These are phyloP conservation scores for Citrus unshiu DNA, from an alignment of 345 rosid species.

Conservation along the genomic window DNA sequence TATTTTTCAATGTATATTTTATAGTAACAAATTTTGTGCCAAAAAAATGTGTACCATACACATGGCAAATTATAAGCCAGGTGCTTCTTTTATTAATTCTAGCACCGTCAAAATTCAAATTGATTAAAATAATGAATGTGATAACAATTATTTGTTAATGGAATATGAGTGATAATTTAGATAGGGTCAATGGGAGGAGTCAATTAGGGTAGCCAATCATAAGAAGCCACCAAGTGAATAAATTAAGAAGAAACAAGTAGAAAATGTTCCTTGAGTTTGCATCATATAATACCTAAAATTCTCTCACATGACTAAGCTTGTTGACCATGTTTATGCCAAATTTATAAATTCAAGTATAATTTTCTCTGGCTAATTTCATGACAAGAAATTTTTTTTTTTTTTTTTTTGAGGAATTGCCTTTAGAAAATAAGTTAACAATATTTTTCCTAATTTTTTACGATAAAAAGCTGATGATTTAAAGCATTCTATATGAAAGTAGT, in stretches of 20 bases:
- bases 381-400: not conserved
- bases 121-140: not conserved
- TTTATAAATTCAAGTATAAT: not conserved
- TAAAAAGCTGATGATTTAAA: too few relatives aligned
- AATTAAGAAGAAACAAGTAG: not conserved
- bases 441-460: not conserved
- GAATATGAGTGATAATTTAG: not conserved
- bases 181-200: not conserved
- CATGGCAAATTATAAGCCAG: not conserved
- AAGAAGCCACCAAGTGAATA: not conserved
- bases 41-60: not conserved
- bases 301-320: not conserved
- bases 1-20: not conserved
- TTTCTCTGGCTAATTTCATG: not conserved
- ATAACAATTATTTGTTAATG: not conserved
- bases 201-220: not conserved
- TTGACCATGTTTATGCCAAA: not conserved
- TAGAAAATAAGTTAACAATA: too few relatives aligned
- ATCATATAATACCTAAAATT: not conserved
- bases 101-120: not conserved
- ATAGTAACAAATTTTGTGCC: not conserved
- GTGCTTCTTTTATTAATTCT: not conserved
- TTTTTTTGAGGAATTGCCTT: not conserved
- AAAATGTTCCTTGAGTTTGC: not conserved
- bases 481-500: not conserved